A percentile compares a stretch with the other conserved stretches of the same genome.
Evolutionary conservation across 2,329 filamentous ascomycete genomes (phyloP).

Genomic region (Neocucurbitaria cava): DNA sequence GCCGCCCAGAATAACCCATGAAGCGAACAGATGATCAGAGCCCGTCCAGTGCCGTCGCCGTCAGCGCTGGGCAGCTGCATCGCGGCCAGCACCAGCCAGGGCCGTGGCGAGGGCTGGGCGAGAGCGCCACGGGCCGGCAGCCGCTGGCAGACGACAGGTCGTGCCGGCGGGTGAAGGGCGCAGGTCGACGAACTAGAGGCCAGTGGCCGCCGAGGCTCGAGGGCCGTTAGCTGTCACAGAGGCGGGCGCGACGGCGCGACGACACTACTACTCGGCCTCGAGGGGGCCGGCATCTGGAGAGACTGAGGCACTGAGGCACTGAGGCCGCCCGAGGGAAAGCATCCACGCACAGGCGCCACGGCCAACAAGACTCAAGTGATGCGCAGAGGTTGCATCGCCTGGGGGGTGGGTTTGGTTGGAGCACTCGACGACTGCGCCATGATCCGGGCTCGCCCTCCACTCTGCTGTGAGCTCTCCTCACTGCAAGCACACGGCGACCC

Average conservation of each 20-base stretch:
- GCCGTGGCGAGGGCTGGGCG: slow-evolving; percentile 32
- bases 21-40: slow-evolving; percentile 48
- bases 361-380: slow-evolving; percentile 27
- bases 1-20: slow-evolving; percentile 46
- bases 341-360: slow-evolving; percentile 26
- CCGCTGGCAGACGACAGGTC: slow-evolving; percentile 37
- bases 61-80: too few relatives aligned
- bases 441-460: slow-evolving; percentile 38
- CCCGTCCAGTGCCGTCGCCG: slow-evolving; percentile 32
- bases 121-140: slow-evolving; percentile 43
- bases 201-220: slow-evolving; percentile 20
- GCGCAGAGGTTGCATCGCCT: slow-evolving; percentile 37
- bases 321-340: slow-evolving; percentile 12
- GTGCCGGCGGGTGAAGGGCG: slow-evolving; percentile 25
- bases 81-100: slow-evolving; percentile 23
- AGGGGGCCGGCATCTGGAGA: slow-evolving; percentile 16
- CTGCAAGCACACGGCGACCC: slow-evolving; percentile 35
- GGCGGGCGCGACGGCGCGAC: slow-evolving; percentile 22
- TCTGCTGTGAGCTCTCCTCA: too few relatives aligned
- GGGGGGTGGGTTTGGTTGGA: slow-evolving; percentile 29
- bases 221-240: slow-evolving; percentile 47
- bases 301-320: too few relatives aligned
- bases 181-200: slow-evolving; percentile 18
- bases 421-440: slow-evolving; percentile 31
- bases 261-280: slow-evolving; percentile 23